Base-by-base conservation (phyloP, 2,329 filamentous ascomycete genomes). In the Xylariales sp. region DNA sequence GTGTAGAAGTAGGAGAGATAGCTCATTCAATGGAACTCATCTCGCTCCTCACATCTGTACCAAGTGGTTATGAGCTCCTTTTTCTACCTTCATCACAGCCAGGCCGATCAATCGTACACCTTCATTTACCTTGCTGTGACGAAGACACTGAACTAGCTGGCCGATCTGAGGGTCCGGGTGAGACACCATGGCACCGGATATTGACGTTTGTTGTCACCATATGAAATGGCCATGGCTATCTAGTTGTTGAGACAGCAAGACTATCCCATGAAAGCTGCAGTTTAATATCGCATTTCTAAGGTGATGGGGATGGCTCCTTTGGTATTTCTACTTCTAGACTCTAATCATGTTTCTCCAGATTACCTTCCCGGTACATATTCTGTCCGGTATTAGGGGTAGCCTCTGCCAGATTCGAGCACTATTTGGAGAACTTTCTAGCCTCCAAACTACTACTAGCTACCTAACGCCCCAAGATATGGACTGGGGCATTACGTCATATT, bases 401-500 rank as follows among this genome's bases (percentile, higher is more conserved):
- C 4, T 41, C 34, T 14, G n/a, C 10, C 32, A 34, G 32, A 4
- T 14, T 34, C 32, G 7, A 34, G 30, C 34, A 18, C 30, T 34
- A 32, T 48, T 58, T 36, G 46, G 30, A 16, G 46, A 36, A 5
- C 7, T 43, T 34, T 50, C 12, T 6, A 53, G 2, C 16, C 16
- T 39, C 36, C 8, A 39, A 41, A 41, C 23, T 23, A 41, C 5
- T 14, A 41, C 12, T 12, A 41, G 39, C 3, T 14, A 41, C 14
- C 39, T 41, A 14, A 14, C 10, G 39, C 39, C 39, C 43, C 23
- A 43, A 41, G 32, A 12, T 49, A 49, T 23, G 8, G 34, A 14
- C 28, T 28, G 12, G 32, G 58, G 30, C 39, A 49, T 23, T 63
- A 43, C 53, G 52, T 46, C 46, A 23, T 46, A 68, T 64, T 32